These are phyloP conservation scores for Zygoascus tannicola DNA, from an alignment of 805 yeast species.

Conservation along the genomic window DNA sequence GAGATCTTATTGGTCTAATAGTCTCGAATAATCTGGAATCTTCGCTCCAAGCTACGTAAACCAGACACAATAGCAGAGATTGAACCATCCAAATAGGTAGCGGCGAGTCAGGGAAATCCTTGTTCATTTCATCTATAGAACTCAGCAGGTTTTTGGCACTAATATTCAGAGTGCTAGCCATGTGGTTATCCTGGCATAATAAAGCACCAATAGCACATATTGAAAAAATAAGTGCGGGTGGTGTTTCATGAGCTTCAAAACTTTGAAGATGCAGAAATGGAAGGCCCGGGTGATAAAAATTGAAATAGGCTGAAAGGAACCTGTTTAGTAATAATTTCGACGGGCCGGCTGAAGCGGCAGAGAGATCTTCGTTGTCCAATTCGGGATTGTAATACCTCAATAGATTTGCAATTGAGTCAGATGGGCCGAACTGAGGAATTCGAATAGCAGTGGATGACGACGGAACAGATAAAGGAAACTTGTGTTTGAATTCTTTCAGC, in stretches of 20 bases:
- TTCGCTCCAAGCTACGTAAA: constrained; percentile 26
- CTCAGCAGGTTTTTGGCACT: constrained; percentile 22
- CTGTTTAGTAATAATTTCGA: constrained; percentile 23
- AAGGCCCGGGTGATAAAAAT: constrained; percentile 25
- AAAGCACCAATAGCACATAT: constrained; percentile 29
- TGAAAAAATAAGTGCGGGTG: constrained; percentile 26
- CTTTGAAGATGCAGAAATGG: constrained; percentile 29
- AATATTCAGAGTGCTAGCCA: constrained; percentile 22
- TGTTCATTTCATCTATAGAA: constrained; percentile 19
- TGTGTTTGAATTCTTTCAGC: too few species aligned
- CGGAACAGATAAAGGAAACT: too few species aligned
- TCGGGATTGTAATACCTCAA: constrained; percentile 8
- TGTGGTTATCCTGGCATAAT: constrained; percentile 21
- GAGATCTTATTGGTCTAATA: constrained; percentile 20
- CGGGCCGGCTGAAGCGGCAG: constrained; percentile 7
- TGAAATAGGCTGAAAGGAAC: constrained; percentile 26
- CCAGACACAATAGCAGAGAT: constrained; percentile 21
- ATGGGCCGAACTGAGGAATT: constrained; percentile 15
- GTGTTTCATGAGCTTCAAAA: constrained; percentile 23
- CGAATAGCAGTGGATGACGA: too few species aligned
- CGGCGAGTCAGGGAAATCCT: constrained; percentile 19
- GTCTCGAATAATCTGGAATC: constrained; percentile 25
- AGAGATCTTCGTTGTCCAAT: not conserved
- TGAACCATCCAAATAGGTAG: constrained; percentile 26
- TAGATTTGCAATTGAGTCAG: constrained; percentile 9